Conservation (phyloP, 139 green algal species). For the Bryopsis sp. region DNA sequence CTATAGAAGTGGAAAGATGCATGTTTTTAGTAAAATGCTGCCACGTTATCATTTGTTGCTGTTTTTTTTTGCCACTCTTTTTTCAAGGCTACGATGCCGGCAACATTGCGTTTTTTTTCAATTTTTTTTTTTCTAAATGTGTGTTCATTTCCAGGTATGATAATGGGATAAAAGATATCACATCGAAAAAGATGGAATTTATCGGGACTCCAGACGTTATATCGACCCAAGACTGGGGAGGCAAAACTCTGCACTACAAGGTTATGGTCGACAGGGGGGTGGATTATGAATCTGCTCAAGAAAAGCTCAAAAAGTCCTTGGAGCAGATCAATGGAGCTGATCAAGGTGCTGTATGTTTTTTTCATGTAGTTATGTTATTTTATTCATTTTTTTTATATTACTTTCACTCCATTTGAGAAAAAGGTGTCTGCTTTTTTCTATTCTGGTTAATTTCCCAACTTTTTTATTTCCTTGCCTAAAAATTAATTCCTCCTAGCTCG, state of each 20-base stretch:
- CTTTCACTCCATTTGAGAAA: no score
- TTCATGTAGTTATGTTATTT: background rate
- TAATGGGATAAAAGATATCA: background rate
- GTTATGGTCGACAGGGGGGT: conserved; percentile 41
- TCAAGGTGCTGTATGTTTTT: background rate
- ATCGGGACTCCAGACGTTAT: background rate
- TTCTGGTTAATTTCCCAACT: conserved; percentile 1
- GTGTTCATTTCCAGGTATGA: no score
- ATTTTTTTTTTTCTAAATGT: no score
- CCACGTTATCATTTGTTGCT: no score
- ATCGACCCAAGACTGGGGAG: background rate
- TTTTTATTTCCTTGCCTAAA: background rate
- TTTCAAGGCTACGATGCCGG: no score
- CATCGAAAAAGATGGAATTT: background rate
- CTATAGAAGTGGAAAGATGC: no score
- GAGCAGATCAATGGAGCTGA: background rate
- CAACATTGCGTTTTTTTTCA: no score
- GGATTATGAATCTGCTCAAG: conserved; percentile 27
- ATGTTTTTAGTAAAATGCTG: no score
- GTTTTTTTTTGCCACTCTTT: no score
- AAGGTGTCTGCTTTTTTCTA: background rate
- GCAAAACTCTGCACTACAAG: conserved; percentile 30
- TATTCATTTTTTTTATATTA: background rate
- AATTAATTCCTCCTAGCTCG: no score
- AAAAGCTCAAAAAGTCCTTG: conserved; percentile 25